Conservation (phyloP, 192 early-diverging fungal species). For the Entomortierella lignicola region DNA sequence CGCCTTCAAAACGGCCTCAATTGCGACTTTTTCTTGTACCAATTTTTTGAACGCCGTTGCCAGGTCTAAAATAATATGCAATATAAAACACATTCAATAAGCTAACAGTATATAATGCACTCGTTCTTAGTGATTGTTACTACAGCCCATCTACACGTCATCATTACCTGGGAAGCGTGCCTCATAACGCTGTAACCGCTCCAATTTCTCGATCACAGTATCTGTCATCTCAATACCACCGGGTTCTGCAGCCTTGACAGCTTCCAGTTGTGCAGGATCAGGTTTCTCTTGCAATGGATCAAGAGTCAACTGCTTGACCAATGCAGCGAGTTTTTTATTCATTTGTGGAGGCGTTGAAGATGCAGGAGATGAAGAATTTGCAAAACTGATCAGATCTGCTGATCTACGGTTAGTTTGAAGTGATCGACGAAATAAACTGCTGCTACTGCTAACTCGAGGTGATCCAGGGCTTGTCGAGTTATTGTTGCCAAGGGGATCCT, state of each 20-base stretch:
- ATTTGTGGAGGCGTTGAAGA: not conserved
- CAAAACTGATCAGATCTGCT: conserved; percentile 45
- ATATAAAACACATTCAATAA: too few relatives aligned
- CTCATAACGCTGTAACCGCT: conserved; percentile 52
- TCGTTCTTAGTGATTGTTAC: not conserved
- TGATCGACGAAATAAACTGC: conserved; percentile 35
- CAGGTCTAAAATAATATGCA: conserved; percentile 31
- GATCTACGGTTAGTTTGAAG: conserved; percentile 31
- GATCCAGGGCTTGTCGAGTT: conserved; percentile 15
- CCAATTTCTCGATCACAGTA: conserved; percentile 46
- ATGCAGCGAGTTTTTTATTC: conserved; percentile 22
- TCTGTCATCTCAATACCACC: conserved; percentile 44
- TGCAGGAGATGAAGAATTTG: conserved; percentile 18
- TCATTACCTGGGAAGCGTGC: conserved; percentile 50
- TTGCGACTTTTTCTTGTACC: conserved; percentile 52
- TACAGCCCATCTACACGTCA: not conserved
- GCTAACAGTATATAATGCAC: too few relatives aligned
- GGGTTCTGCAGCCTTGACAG: conserved; percentile 45
- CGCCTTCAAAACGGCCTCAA: conserved; percentile 48
- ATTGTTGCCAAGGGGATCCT: conserved; percentile 28
- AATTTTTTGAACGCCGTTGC: conserved; percentile 50
- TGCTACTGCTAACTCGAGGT: conserved; percentile 5
- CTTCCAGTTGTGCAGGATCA: conserved; percentile 36
- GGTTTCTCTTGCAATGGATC: conserved; percentile 50
- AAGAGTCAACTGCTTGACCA: conserved; percentile 42